Evolutionary conservation across 163 green algal genomes (phyloP).

Genomic region (Chlorella variabilis): DNA sequence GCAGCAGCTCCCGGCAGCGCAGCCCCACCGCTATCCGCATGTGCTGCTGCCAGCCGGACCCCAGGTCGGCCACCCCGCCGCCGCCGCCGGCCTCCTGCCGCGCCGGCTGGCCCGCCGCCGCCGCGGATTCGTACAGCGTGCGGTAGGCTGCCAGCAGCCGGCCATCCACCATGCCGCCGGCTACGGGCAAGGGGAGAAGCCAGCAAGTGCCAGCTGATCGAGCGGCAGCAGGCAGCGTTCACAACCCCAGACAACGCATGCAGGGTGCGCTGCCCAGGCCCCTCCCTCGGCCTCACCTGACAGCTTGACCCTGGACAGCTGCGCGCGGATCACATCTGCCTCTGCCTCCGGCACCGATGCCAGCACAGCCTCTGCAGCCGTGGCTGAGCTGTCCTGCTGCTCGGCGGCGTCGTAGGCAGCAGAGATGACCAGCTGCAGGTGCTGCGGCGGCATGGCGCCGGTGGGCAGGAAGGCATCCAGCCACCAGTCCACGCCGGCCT

Average conservation of each 20-base stretch:
- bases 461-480: conserved; percentile 11
- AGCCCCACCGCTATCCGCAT: conserved; percentile 5
- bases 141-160: conserved; percentile 47
- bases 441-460: neutral
- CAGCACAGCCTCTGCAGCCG: conserved; percentile 22
- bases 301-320: conserved; percentile 14
- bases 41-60: conserved; percentile 8
- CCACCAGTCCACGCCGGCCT: conserved; percentile 73
- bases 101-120: neutral
- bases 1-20: conserved; percentile 35
- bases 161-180: conserved; percentile 41
- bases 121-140: conserved; percentile 31
- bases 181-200: neutral
- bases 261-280: neutral
- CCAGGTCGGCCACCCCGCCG: neutral
- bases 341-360: conserved; percentile 9
- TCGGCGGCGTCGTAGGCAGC: conserved; percentile 35
- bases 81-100: neutral
- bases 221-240: no score
- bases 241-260: no score
- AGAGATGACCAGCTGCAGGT: conserved; percentile 25
- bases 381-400: conserved; percentile 31
- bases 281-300: neutral
- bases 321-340: conserved; percentile 4
- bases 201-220: neutral